These are phyloP conservation scores for Rhizoclosmatium sp. DNA, from an alignment of 192 early-diverging fungal genomes.

Conservation along the genomic window DNA sequence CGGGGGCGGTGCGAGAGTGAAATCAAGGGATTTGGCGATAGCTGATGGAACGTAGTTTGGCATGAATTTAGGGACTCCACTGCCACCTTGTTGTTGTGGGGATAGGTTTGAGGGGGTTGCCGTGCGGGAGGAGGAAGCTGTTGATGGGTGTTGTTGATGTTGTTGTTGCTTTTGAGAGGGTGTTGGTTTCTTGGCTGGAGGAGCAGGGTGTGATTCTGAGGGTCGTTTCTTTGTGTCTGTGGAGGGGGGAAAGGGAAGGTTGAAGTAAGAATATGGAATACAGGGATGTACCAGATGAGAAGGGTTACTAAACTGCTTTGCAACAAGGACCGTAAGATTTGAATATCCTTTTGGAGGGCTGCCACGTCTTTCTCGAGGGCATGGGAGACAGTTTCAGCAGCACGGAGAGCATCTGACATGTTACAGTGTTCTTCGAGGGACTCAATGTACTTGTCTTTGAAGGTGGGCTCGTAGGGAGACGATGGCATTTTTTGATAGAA, in stretches of 20 bases:
- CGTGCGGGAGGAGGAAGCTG: neutral
- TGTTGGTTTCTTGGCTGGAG: no score
- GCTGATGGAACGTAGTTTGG: neutral
- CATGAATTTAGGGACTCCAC: neutral
- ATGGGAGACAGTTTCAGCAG: neutral
- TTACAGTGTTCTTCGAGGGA: constrained; percentile 16
- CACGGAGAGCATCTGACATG: constrained; percentile 7
- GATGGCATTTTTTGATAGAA: neutral
- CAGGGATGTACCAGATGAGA: no score
- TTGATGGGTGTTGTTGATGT: neutral
- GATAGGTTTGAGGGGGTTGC: no score
- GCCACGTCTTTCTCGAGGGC: constrained; percentile 7
- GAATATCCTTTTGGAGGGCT: neutral
- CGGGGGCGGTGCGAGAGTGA: neutral
- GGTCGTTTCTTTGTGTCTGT: no score
- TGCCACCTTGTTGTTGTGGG: neutral
- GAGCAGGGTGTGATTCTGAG: no score
- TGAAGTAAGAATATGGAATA: no score
- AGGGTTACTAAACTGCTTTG: neutral
- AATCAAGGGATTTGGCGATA: neutral
- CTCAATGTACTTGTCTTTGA: constrained; percentile 21
- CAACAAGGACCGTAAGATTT: neutral
- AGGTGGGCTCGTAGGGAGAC: neutral
- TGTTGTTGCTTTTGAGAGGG: neutral
- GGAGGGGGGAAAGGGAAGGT: no score